A percentile compares a stretch with the other conserved stretches of the same genome.
Conservation (phyloP, 2,329 filamentous ascomycete species). For the Pseudogymnoascus destructans region DNA sequence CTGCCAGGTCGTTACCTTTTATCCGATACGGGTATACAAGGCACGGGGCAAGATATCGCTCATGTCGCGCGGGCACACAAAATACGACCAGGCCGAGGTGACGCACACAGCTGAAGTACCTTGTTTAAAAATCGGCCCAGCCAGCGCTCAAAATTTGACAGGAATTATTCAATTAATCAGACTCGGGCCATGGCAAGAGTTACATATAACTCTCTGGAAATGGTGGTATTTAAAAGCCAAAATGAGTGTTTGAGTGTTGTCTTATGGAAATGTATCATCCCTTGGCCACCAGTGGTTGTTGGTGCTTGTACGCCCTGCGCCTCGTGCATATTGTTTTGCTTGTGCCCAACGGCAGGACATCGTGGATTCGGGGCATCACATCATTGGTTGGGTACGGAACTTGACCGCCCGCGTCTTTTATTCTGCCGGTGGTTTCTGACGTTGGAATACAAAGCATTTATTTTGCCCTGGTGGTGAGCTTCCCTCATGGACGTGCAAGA, state of each 20-base stretch:
- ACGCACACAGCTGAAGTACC: neutral
- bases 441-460: neutral
- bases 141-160: neutral
- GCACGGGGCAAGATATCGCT: neutral
- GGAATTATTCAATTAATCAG: neutral
- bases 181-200: neutral
- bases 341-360: constrained; percentile 7
- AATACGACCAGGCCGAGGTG: constrained; percentile 2
- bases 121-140: constrained; percentile 7
- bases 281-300: neutral
- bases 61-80: neutral
- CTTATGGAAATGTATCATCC: neutral
- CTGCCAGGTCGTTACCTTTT: constrained; percentile 3
- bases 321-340: constrained; percentile 1
- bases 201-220: neutral
- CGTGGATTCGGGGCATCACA: constrained; percentile 1
- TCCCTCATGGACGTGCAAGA: neutral
- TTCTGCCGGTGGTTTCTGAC: neutral
- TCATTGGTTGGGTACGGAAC: neutral
- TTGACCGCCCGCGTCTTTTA: neutral
- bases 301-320: constrained; percentile 1
- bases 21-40: constrained; percentile 1
- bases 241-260: constrained; percentile 4
- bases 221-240: neutral
- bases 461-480: neutral